Evolutionary conservation across 345 rosid species (phyloP), one percentile per base, ranked within the genome.

Genomic region (Eucalyptus guilfoylei): DNA sequence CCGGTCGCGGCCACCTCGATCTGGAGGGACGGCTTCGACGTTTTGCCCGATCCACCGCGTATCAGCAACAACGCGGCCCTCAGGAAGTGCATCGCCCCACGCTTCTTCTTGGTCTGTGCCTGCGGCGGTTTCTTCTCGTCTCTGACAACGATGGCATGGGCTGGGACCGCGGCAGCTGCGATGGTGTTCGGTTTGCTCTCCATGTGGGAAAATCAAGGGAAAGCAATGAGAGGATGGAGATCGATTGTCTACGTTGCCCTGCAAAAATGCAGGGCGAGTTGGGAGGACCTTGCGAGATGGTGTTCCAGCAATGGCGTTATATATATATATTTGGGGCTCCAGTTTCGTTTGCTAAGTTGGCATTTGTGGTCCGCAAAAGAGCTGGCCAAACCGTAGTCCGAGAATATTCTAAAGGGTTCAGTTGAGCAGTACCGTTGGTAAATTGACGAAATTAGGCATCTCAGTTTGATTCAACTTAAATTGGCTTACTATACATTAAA

Each of bases 31-130:
- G 91, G 44, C 37, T 95, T 90, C 21, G 94, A 91, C 64, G 91
- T 93, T 14, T 91, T 34, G 14, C 24, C 87, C 8, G 87, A 44
- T 80, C 90, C 89, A 34, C 89, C 89, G 58, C 92, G 92, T 13
- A 95, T 62, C 94, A 95, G 89, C 90, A 87, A 91, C 88, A 95
- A 60, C 9, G 94, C 93, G 6, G 88, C 92, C 92, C 92, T 91
- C 83, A 96, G n/a, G 42, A 96, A 9, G 87, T 92, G 91, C 91
- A 94, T 58, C 9, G 94, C 88, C 40, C 95, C 91, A 30, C 92
- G 91, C 88, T 72, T n/a, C 49, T 92, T 92, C 88, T 92, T 96
- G 62, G 64, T 8, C 10, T 14, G 81, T 28, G 26, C 64, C 80
- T 28, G 88, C n/a, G 54, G 88, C 80, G 50, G 88, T 14, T 90